Evolutionary conservation across 2,329 filamentous ascomycete species (phyloP).

Genomic region (Colletotrichum gigasporum): DNA sequence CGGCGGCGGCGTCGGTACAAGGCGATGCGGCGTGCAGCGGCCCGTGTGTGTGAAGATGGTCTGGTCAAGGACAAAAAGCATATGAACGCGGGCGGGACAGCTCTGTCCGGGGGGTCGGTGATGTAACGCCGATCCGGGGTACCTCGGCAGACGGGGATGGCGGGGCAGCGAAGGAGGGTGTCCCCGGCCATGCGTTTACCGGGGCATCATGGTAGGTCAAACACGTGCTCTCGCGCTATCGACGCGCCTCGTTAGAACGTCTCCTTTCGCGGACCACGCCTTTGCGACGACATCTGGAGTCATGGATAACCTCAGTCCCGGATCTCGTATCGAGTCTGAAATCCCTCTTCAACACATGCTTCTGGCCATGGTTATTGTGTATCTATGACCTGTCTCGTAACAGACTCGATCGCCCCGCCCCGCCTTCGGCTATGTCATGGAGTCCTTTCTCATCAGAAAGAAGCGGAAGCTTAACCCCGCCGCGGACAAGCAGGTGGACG

Average conservation of each 20-base stretch:
- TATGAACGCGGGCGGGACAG: conserved; percentile 25
- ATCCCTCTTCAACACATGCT: neutral
- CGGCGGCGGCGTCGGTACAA: conserved; percentile 1
- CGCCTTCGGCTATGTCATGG: conserved; percentile 52
- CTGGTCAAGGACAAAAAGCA: conserved; percentile 7
- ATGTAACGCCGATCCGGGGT: conserved; percentile 30
- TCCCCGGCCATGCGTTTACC: conserved; percentile 17
- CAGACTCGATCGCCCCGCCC: neutral
- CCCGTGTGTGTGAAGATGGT: neutral
- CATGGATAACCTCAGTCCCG: neutral
- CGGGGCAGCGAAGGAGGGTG: neutral
- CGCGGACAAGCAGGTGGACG: conserved; percentile 38
- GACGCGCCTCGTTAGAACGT: conserved; percentile 19
- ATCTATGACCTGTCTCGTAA: neutral
- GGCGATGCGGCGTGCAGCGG: neutral
- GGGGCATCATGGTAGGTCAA: neutral
- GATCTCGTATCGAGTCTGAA: too few species aligned
- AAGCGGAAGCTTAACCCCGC: conserved; percentile 57
- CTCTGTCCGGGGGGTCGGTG: conserved; percentile 21
- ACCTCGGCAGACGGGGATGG: conserved; percentile 29
- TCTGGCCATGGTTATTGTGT: too few species aligned
- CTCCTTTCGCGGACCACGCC: too few species aligned
- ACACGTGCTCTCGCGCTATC: conserved; percentile 17
- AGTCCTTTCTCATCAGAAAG: conserved; percentile 63
- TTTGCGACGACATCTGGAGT: neutral